Conservation (phyloP, 176 grass and related monocot species). For the Musa beccarii region DNA sequence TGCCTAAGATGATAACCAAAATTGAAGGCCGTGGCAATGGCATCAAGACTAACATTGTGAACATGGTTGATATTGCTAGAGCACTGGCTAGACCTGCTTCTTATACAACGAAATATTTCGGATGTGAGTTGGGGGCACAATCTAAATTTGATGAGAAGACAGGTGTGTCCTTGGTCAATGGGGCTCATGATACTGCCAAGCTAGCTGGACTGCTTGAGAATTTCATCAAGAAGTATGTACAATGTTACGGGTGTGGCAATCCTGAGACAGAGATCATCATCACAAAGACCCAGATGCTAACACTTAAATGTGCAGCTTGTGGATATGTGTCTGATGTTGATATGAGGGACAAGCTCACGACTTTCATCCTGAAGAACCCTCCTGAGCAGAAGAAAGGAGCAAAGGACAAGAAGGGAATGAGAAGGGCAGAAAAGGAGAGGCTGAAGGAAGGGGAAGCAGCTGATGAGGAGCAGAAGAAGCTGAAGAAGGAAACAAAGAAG, state of each 20-base stretch:
- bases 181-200: conserved; percentile 73
- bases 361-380: conserved; percentile 62
- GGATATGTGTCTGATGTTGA: conserved; percentile 77
- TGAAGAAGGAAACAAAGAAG: conserved; percentile 74
- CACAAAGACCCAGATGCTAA: conserved; percentile 52
- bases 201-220: conserved; percentile 74
- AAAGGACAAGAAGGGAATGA: conserved; percentile 74
- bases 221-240: conserved; percentile 91
- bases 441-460: conserved; percentile 74
- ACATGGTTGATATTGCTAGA: conserved; percentile 32
- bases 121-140: conserved; percentile 25
- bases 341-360: conserved; percentile 67
- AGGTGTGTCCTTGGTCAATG: conserved; percentile 47
- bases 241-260: conserved; percentile 72
- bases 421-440: conserved; percentile 80
- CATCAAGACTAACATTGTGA: conserved; percentile 28
- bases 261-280: conserved; percentile 79
- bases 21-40: conserved; percentile 28
- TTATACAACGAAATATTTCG: conserved; percentile 29
- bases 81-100: conserved; percentile 25
- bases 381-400: conserved; percentile 67
- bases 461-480: conserved; percentile 80
- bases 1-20: conserved; percentile 32
- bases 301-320: conserved; percentile 81
- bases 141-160: conserved; percentile 27